Base-by-base conservation (phyloP, 2,329 filamentous ascomycete species). In the Parastagonospora avenae region DNA sequence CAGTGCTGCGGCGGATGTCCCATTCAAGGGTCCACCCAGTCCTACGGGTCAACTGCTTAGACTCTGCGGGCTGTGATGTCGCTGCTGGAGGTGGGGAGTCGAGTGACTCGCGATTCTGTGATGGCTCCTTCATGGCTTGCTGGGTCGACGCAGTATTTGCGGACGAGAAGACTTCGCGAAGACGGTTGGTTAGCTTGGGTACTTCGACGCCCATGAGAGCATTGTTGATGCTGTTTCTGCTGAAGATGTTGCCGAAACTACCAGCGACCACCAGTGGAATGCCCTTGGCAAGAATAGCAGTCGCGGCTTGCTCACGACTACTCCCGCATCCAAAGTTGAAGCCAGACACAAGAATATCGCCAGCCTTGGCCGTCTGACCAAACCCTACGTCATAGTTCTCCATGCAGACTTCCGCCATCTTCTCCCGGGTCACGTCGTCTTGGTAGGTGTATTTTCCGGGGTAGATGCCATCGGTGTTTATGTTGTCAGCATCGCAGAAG, bases 381-480 rank as follows among this genome's bases (percentile, higher is more conserved):
- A 97, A 97, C 0, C 79, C 71, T 0, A 82, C 76, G 70, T 97
- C 93, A 76, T 96, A 97, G 80, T 97, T 97, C 71, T 89, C 83
- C 92, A 97, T 97, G 74, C 89, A 92, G 0, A 92, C 92, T 59
- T 89, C 79, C 0, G 91, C 91, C 93, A 97, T 97, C 49, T 85
- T 85, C 54, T 91, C 88, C 0, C 76, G 79, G 0, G 89, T 77
- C 1, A 97, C 81, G 64, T 90, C 83, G 68, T 97, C 92, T 70
- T 95, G 91, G 75, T 97, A 97, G 0, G 92, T 97, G 73, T 91
- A 92, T 70, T 92, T 92, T 4, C 90, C 91, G 0, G 92, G 89
- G 73, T 97, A 97, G 71, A 97, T 96, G 46, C 84, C 87, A 67
- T 97, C 93, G 0, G 93, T 97, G 76, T 94, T 90, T 71, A 97